Evolutionary conservation across 176 grass and related monocot genomes (phyloP).

Genomic region (Oryza brachyantha): DNA sequence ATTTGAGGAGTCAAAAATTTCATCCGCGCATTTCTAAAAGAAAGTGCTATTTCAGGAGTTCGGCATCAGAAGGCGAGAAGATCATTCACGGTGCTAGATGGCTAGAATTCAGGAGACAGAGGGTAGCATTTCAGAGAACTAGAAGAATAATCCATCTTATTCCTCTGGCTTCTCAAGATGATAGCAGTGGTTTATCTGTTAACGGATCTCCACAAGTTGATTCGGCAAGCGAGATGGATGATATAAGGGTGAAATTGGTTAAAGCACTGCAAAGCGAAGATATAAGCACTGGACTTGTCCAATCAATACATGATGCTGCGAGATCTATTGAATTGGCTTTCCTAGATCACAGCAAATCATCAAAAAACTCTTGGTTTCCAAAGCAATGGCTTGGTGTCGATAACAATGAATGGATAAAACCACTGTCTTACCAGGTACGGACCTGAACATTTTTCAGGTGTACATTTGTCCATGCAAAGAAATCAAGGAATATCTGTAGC

Average conservation of each 20-base stretch:
- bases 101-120: slow-evolving; percentile 56
- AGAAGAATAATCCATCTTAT: slow-evolving; percentile 34
- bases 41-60: slow-evolving; percentile 42
- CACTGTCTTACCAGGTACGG: slow-evolving; percentile 79
- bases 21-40: slow-evolving; percentile 43
- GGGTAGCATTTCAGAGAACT: slow-evolving; percentile 36
- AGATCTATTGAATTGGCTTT: slow-evolving; percentile 89
- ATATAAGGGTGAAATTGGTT: slow-evolving; percentile 78
- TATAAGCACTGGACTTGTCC: slow-evolving; percentile 67
- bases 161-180: slow-evolving; percentile 62
- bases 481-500: no score
- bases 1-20: slow-evolving; percentile 44
- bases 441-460: slow-evolving; percentile 13
- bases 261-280: slow-evolving; percentile 67
- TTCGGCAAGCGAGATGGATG: slow-evolving; percentile 57
- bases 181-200: slow-evolving; percentile 52
- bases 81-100: slow-evolving; percentile 35
- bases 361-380: slow-evolving; percentile 63
- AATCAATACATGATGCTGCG: slow-evolving; percentile 91
- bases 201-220: slow-evolving; percentile 61
- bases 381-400: slow-evolving; percentile 88
- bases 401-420: slow-evolving; percentile 87
- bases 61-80: slow-evolving; percentile 27
- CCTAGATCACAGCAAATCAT: slow-evolving; percentile 55
- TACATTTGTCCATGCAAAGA: background rate